Base-by-base conservation (phyloP, 1,284 basidiomycete species). In the Coniferiporia weirii region DNA sequence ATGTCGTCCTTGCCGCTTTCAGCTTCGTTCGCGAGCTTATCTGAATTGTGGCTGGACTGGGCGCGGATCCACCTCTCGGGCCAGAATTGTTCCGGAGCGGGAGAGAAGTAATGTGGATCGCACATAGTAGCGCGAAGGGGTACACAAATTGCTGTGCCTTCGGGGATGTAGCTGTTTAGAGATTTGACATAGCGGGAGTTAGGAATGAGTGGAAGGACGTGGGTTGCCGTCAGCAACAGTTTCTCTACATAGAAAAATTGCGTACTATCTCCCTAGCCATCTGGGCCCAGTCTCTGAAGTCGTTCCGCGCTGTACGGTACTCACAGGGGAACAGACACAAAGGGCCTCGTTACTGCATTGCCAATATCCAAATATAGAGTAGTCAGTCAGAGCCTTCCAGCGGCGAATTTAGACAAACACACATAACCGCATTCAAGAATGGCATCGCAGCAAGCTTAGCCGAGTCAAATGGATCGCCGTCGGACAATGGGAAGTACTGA, bases 81-180 rank as follows among this genome's bases (percentile, higher is more conserved):
- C 66, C 72, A 70, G 64, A 77, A 78, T 3, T 63, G 50, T 19
- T 77, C 68, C 10, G 76, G 74, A 40, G 65, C 65, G 1, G 74
- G 73, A 4, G 67, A 74, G 60, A 78, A 78, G 65, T 77, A 63
- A 10, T 68, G 67, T 15, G 73, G 67, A 55, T 72, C 68, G 27
- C 73, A 69, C 52, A 82, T 80, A 8, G 82, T 64, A 34, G 72
- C 73, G 64, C 81, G 81, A 6, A 70, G 71, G 43, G 79, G 78
- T 36, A 81, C 69, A 56, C 74, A 75, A 10, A 79, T 71, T 50
- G 71, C 73, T 3, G 79, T 82, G 43, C 76, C 76, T 65, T 79
- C 78, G 1, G 79, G 78, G 4, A 83, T 69, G 59, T 73, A 77
- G 51, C 80, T 83, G 34, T 69, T 70, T 19, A 70, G 63, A n/a